These are phyloP conservation scores for Arxiozyma slooffiae DNA, from an alignment of 1,139 yeast species.

Conservation along the genomic window DNA sequence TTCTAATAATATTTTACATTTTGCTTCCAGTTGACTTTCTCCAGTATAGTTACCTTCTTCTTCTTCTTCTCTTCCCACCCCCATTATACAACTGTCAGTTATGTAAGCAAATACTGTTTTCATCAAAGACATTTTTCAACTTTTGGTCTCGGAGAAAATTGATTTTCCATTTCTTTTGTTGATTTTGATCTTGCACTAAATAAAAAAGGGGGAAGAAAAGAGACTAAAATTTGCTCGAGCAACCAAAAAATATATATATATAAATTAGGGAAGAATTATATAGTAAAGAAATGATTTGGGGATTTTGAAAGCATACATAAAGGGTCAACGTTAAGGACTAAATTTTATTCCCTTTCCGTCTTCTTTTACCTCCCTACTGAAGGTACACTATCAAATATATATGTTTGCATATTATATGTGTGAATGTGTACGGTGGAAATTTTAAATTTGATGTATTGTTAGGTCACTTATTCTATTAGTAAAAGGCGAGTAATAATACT, in stretches of 20 bases:
- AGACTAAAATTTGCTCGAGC: neutral
- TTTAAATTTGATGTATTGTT: neutral
- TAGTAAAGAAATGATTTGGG: too few relatives aligned
- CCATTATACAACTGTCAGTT: neutral
- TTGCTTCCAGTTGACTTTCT: neutral
- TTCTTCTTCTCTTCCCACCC: too few relatives aligned
- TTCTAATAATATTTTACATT: neutral
- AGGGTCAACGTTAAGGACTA: too few relatives aligned
- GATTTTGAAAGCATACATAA: neutral
- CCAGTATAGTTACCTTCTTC: neutral
- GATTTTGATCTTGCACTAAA: neutral
- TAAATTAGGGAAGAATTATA: too few relatives aligned
- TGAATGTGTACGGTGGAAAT: neutral
- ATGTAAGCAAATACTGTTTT: neutral
- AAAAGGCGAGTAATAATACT: too few relatives aligned
- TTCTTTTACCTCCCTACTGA: neutral
- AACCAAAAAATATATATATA: too few relatives aligned
- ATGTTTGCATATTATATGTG: too few relatives aligned
- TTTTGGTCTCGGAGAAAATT: neutral
- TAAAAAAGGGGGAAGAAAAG: neutral
- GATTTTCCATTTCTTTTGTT: too few relatives aligned
- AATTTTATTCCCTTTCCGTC: neutral
- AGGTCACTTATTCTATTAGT: neutral
- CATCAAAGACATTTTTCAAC: neutral
- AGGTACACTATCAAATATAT: neutral